Conservation (phyloP, 495 filamentous ascomycete genomes). For the Cairneyella variabilis region DNA sequence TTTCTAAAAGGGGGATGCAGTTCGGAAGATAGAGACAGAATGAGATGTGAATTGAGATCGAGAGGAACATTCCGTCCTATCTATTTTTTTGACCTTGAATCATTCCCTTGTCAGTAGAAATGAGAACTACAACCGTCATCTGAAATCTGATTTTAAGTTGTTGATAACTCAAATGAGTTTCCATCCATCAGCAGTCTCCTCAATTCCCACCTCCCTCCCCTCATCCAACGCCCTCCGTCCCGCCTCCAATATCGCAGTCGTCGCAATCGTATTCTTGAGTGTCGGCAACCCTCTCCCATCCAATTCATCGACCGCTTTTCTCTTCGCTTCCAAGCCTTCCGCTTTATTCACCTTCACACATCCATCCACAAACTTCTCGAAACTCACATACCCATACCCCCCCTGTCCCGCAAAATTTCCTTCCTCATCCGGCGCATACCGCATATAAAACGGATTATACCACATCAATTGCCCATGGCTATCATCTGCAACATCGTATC, state of each 20-base stretch:
- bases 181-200: constrained; percentile 58
- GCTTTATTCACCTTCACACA: constrained; percentile 67
- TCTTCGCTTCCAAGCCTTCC: too few relatives aligned
- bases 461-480: constrained; percentile 62
- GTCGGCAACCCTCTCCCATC: constrained; percentile 81
- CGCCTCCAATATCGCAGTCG: constrained; percentile 85
- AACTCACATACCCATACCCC: constrained; percentile 89
- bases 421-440: constrained; percentile 91
- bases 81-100: too few relatives aligned
- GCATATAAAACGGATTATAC: constrained; percentile 97
- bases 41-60: too few relatives aligned
- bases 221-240: constrained; percentile 80
- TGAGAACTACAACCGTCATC: too few relatives aligned
- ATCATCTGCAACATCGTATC: constrained; percentile 91
- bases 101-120: too few relatives aligned
- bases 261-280: constrained; percentile 82
- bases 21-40: too few relatives aligned
- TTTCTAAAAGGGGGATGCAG: too few relatives aligned
- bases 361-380: constrained; percentile 94
- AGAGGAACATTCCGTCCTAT: too few relatives aligned
- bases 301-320: constrained; percentile 67
- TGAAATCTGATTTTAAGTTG: too few relatives aligned
- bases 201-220: constrained; percentile 69
- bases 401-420: constrained; percentile 90
- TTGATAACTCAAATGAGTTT: constrained; percentile 59